Percentiles rank a stretch among this genome's conserved stretches.
phyloP scores from a whole-genome alignment of 176 grass and related monocot genomes.

The Thalia dealbata region DNA sequence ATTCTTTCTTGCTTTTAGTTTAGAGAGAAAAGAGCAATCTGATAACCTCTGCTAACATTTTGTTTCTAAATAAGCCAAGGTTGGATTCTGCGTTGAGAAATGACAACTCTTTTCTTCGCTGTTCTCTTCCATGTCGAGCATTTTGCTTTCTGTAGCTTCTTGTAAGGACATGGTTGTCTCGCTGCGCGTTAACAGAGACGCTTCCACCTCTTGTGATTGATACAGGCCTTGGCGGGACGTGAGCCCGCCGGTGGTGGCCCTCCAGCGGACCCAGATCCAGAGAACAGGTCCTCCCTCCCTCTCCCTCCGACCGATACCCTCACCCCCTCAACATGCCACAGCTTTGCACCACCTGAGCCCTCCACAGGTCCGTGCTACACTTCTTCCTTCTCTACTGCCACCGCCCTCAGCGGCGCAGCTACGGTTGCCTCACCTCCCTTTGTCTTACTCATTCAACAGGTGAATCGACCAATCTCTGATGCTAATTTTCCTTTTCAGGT shows the following conservation, averaged over 20 bases:
- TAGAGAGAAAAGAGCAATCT: not conserved
- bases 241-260: conserved; percentile 50
- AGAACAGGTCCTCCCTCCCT: conserved; percentile 35
- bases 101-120: not conserved
- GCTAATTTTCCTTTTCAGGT: not conserved
- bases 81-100: not conserved
- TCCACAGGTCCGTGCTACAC: conserved; percentile 8
- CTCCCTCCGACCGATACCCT: conserved; percentile 26
- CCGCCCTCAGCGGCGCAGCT: not conserved
- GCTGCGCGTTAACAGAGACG: not conserved
- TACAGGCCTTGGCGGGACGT: conserved; percentile 62
- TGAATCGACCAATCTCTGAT: not conserved
- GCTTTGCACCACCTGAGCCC: not conserved
- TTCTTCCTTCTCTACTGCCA: no score
- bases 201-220: conserved; percentile 15
- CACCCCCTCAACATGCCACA: not conserved
- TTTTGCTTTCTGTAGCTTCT: not conserved
- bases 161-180: not conserved
- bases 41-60: no score
- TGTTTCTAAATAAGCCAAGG: not conserved
- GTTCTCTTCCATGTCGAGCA: not conserved
- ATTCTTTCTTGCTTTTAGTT: not conserved
- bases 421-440: not conserved
- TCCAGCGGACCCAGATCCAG: conserved; percentile 54
- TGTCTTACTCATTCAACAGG: not conserved